Percentiles rank a stretch among this genome's conserved stretches.
These are phyloP conservation scores for Aureobasidium namibiae DNA, from an alignment of 2,329 filamentous ascomycete species.

Conservation along the genomic window DNA sequence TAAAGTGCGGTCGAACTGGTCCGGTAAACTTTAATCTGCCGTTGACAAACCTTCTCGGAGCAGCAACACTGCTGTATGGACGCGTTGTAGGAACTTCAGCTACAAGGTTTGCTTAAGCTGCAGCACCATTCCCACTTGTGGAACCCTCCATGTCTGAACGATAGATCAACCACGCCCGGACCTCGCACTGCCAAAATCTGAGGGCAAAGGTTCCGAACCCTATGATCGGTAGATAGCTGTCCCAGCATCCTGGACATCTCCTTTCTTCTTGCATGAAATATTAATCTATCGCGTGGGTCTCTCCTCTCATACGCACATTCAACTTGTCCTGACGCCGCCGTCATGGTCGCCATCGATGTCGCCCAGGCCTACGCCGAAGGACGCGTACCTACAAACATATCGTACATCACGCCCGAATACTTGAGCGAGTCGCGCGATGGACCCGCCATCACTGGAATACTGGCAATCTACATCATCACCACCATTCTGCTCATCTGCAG, in stretches of 20 bases:
- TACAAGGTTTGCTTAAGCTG: not conserved
- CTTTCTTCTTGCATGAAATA: not conserved
- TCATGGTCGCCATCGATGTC: conserved; percentile 7
- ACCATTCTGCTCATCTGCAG: conserved; percentile 29
- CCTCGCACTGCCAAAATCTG: not conserved
- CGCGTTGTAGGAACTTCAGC: not conserved
- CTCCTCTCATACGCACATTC: not conserved
- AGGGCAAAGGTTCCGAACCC: not conserved
- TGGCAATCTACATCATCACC: conserved; percentile 31
- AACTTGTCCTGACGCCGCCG: not conserved
- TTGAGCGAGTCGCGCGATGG: conserved; percentile 32
- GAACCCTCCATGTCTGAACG: too few relatives aligned
- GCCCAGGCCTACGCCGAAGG: conserved; percentile 18
- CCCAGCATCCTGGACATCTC: not conserved
- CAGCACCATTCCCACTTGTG: not conserved
- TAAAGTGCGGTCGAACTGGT: not conserved
- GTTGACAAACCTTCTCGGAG: not conserved
- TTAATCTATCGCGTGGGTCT: conserved; percentile 1
- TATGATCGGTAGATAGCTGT: not conserved
- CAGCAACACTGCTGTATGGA: not conserved
- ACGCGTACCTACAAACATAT: conserved; percentile 28
- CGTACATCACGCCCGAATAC: conserved; percentile 27
- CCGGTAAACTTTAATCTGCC: not conserved
- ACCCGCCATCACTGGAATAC: conserved; percentile 33
- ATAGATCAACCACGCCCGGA: not conserved